phyloP scores from a whole-genome alignment of 192 early-diverging fungal genomes.

The Spizellomyces sp. region DNA sequence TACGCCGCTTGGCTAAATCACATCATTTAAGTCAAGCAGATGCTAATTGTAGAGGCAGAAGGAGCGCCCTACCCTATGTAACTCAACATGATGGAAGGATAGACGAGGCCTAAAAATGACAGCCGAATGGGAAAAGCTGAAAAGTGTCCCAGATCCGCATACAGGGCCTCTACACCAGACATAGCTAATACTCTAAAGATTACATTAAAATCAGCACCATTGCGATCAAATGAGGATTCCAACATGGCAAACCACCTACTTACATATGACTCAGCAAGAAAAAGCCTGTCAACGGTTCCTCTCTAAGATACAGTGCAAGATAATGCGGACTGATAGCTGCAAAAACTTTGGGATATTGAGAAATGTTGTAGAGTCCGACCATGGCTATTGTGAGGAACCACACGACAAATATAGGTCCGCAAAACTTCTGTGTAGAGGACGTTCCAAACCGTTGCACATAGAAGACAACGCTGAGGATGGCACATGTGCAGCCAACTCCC shows the following conservation, averaged over 20 bases:
- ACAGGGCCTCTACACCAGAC: slow-evolving; percentile 59
- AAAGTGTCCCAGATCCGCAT: slow-evolving; percentile 63
- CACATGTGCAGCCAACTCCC: slow-evolving; percentile 33
- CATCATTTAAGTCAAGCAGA: neutral
- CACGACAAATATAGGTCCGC: slow-evolving; percentile 47
- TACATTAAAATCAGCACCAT: neutral
- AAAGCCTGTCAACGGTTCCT: slow-evolving; percentile 33
- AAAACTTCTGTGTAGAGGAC: slow-evolving; percentile 32
- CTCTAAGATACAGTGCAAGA: slow-evolving; percentile 32
- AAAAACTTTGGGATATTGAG: slow-evolving; percentile 36
- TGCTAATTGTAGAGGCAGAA: too few relatives aligned
- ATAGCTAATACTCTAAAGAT: slow-evolving; percentile 47
- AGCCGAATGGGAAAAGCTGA: slow-evolving; percentile 45
- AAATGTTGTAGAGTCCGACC: slow-evolving; percentile 57
- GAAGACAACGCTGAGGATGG: slow-evolving; percentile 48
- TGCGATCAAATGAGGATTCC: too few relatives aligned
- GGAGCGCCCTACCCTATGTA: slow-evolving; percentile 48
- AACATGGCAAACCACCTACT: slow-evolving; percentile 8
- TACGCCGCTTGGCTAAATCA: slow-evolving; percentile 40
- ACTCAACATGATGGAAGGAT: slow-evolving; percentile 48
- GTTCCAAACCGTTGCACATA: slow-evolving; percentile 55
- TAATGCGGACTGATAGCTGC: slow-evolving; percentile 51
- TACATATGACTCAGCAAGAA: slow-evolving; percentile 44
- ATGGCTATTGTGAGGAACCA: slow-evolving; percentile 51
- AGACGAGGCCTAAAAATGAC: slow-evolving; percentile 48